A percentile compares a stretch with the other conserved stretches of the same genome.
These are phyloP conservation scores for Xylaria palmicola DNA, from an alignment of 495 filamentous ascomycete species.

Conservation along the genomic window DNA sequence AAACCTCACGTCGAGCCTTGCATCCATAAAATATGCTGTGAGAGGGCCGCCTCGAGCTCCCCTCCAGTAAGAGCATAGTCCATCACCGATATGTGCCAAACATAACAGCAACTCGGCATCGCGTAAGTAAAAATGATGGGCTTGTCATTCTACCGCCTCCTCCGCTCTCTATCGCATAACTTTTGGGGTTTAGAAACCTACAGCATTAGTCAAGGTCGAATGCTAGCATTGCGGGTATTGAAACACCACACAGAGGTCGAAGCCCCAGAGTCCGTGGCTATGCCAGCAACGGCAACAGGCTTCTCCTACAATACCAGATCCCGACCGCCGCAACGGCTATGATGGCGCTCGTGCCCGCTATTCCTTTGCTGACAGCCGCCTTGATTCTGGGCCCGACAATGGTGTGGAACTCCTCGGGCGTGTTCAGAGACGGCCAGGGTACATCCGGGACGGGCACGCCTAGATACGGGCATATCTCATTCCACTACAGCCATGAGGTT, in stretches of 20 bases:
- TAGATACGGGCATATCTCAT: constrained; percentile 31
- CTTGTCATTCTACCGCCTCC: too few relatives aligned
- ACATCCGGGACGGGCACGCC: constrained; percentile 28
- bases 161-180: too few relatives aligned
- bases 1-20: not conserved
- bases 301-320: constrained; percentile 20
- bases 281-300: constrained; percentile 1
- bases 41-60: too few relatives aligned
- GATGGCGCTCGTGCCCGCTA: constrained; percentile 19
- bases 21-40: too few relatives aligned
- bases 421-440: constrained; percentile 25
- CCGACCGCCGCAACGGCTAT: constrained; percentile 19
- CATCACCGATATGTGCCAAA: too few relatives aligned
- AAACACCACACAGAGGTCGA: not conserved
- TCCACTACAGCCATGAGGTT: constrained; percentile 14
- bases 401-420: constrained; percentile 24
- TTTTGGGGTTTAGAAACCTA: too few relatives aligned
- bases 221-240: too few relatives aligned
- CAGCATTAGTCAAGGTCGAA: too few relatives aligned
- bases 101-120: too few relatives aligned
- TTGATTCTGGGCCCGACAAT: constrained; percentile 8
- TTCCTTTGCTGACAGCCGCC: constrained; percentile 15
- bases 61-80: too few relatives aligned
- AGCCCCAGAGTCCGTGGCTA: not conserved
- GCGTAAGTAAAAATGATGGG: too few relatives aligned